Evolutionary conservation across 1,284 basidiomycete species (phyloP).

Genomic region (Leccinum variabile): DNA sequence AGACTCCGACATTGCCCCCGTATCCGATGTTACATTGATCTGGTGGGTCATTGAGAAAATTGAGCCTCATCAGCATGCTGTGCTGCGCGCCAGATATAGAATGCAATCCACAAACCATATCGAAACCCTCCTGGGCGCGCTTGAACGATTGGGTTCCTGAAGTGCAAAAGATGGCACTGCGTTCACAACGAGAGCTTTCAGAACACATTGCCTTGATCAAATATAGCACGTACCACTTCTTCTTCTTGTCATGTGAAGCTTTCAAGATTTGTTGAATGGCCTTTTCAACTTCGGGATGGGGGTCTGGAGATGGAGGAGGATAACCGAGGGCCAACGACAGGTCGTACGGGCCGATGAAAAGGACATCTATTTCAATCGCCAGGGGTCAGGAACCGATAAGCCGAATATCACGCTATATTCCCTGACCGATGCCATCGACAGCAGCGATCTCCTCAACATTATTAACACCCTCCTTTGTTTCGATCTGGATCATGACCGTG

Average conservation of each 20-base stretch:
- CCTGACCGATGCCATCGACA: slow-evolving; percentile 62
- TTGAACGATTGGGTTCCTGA: slow-evolving; percentile 49
- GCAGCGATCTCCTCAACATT: slow-evolving; percentile 62
- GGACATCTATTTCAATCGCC: slow-evolving; percentile 38
- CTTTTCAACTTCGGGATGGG: slow-evolving; percentile 60
- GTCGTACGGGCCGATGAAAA: slow-evolving; percentile 72
- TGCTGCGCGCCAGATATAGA: slow-evolving; percentile 1
- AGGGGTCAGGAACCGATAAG: neutral
- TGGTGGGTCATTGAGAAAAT: slow-evolving; percentile 27
- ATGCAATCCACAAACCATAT: slow-evolving; percentile 44
- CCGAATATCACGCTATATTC: neutral
- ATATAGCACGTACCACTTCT: slow-evolving; percentile 56
- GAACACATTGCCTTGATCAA: slow-evolving; percentile 5
- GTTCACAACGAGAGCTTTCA: neutral
- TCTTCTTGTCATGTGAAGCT: slow-evolving; percentile 54
- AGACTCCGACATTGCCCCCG: slow-evolving; percentile 46
- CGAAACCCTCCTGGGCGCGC: slow-evolving; percentile 57
- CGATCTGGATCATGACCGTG: slow-evolving; percentile 66
- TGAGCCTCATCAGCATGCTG: neutral
- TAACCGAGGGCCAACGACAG: slow-evolving; percentile 61
- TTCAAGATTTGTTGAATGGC: slow-evolving; percentile 59
- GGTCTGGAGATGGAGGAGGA: slow-evolving; percentile 58
- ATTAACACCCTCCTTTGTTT: slow-evolving; percentile 57
- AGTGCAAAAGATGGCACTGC: slow-evolving; percentile 48
- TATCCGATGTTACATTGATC: slow-evolving; percentile 55